Percentiles rank a stretch among this genome's conserved stretches.
phyloP scores from a whole-genome alignment of 2,329 filamentous ascomycete species.

The Trichoderma citrinoviride region DNA sequence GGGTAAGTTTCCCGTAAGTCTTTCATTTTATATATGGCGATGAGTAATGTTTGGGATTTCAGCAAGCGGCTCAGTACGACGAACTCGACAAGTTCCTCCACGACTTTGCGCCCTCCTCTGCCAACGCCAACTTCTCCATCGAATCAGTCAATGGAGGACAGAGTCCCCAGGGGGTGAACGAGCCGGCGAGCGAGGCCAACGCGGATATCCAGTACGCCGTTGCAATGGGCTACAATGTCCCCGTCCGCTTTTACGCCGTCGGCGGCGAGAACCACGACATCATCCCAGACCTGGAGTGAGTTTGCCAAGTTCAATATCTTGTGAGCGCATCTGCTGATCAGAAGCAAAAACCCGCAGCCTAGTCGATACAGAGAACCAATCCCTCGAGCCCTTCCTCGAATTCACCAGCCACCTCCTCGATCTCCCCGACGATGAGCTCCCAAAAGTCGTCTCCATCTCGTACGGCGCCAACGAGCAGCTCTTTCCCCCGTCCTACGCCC shows the following conservation, averaged over 20 bases:
- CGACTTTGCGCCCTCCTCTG: constrained; percentile 50
- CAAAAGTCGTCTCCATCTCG: constrained; percentile 64
- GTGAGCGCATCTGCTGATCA: too few relatives aligned
- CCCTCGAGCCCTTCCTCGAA: constrained; percentile 65
- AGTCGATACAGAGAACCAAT: background rate
- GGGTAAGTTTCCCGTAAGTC: too few relatives aligned
- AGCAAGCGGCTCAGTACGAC: constrained; percentile 50
- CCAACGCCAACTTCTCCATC: constrained; percentile 55
- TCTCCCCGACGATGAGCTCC: constrained; percentile 53
- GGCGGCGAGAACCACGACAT: constrained; percentile 35
- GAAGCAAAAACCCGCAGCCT: background rate
- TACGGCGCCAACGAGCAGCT: constrained; percentile 69
- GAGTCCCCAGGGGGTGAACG: constrained; percentile 44
- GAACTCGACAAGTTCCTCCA: constrained; percentile 58
- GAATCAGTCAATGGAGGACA: constrained; percentile 56
- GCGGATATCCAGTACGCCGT: constrained; percentile 40
- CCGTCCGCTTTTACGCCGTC: constrained; percentile 35
- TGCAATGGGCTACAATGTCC: constrained; percentile 35
- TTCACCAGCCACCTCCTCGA: constrained; percentile 60
- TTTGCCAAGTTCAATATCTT: background rate
- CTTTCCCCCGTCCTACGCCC: constrained; percentile 57
- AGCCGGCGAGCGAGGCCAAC: constrained; percentile 37
- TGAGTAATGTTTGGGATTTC: background rate
- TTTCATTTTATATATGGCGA: too few relatives aligned
- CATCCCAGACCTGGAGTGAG: constrained; percentile 38